Base-by-base conservation (phyloP, 1,139 yeast genomes). In the Kodamaea alishanica region DNA sequence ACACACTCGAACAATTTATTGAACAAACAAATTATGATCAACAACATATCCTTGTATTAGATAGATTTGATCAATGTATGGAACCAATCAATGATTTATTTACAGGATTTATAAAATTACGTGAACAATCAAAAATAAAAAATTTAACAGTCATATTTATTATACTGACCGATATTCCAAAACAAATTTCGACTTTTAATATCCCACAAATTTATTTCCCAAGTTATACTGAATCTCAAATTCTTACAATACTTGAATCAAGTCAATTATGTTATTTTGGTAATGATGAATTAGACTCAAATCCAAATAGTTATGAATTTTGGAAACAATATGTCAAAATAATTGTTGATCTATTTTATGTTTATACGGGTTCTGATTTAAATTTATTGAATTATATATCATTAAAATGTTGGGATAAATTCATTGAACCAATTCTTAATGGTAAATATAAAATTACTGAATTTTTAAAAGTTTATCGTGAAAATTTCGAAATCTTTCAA, bases 31-130 rank as follows among this genome's bases (percentile, higher is more conserved):
- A 50, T 0, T 72, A 69, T 44, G 34, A 46, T 0, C 60, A 65
- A 2, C 67, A 63, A n/a, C 83, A 79, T 48, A 69, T 78, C 5
- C 55, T 81, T 30, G 79, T 81, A 0, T 60, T 81, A n/a, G 87
- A 81, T 48, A 57, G 81, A 8, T 65, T 77, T 26, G 86, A 81
- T 50, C 71, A 70, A 43, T 65, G 81, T 32, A 69, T 71, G 49
- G 86, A 78, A 29, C 63, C 68, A 22, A 61, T 71, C 0, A 61
- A 65, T 9, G 76, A 69, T 7, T 45, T 80, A 7, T 64, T 70
- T 41, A 58, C 67, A n/a, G 67, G 75, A 8, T 73, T 81, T 47
- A 51, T 71, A 2, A 61, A 77, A 34, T 47, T 79, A 28, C 65
- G 66, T 25, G 86, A 81, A 47, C 58, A 60, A 36, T 55, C 67